Evolutionary conservation across 352 stramenopile genomes (phyloP).

Genomic region (Globisporangium takayamanum): DNA sequence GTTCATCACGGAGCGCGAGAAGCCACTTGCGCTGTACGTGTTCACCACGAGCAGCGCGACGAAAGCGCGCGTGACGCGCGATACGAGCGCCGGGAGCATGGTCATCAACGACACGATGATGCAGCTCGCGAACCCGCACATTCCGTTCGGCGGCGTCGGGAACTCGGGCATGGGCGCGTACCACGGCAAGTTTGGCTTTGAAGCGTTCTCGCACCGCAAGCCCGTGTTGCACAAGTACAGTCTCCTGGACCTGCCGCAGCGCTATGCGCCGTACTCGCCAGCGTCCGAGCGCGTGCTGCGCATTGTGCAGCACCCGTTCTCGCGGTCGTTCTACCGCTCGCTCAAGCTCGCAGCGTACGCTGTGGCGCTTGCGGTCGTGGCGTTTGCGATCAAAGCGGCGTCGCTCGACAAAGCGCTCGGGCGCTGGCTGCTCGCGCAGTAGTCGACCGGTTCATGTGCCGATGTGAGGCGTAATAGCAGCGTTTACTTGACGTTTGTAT

Average conservation of each 20-base stretch:
- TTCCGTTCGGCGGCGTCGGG: constrained; percentile 84
- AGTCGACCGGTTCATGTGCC: too few species aligned
- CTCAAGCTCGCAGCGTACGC: constrained; percentile 2
- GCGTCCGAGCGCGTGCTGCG: constrained; percentile 28
- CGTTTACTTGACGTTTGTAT: too few species aligned
- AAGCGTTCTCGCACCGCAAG: constrained; percentile 73
- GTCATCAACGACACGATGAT: constrained; percentile 81
- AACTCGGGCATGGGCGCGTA: constrained; percentile 77
- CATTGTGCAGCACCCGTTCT: constrained; percentile 39
- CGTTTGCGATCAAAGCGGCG: too few species aligned
- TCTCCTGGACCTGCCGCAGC: constrained; percentile 42
- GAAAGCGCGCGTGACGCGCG: constrained; percentile 31
- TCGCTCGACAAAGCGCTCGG: too few species aligned
- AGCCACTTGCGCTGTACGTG: constrained; percentile 84
- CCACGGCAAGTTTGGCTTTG: constrained; percentile 76
- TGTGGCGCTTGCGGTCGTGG: too few species aligned
- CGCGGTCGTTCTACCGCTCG: constrained; percentile 10
- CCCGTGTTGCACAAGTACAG: constrained; percentile 63
- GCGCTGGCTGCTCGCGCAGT: too few species aligned
- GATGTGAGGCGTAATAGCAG: too few species aligned
- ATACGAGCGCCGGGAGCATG: constrained; percentile 58
- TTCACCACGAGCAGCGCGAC: constrained; percentile 46
- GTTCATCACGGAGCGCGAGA: constrained; percentile 39
- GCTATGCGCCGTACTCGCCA: constrained; percentile 44
- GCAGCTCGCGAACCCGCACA: constrained; percentile 49